These are phyloP conservation scores for Citropsis articulata DNA, from an alignment of 345 rosid species.

Conservation along the genomic window DNA sequence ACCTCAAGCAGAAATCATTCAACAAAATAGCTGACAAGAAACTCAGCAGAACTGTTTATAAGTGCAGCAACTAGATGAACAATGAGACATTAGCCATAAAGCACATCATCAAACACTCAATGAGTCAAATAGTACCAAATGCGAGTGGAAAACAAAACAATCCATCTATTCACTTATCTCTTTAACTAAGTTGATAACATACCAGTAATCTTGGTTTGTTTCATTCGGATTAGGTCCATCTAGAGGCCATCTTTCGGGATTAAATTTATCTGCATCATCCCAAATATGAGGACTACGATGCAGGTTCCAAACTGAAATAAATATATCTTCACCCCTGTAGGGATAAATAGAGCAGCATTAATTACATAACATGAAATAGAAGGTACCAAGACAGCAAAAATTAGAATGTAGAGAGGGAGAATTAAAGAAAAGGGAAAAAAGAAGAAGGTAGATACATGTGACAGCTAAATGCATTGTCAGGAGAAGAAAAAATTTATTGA, in stretches of 20 bases:
- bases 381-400: neutral
- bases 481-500: neutral
- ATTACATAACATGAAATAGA: neutral
- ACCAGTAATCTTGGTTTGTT: conserved; percentile 91
- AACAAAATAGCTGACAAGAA: neutral
- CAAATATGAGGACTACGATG: conserved; percentile 85
- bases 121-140: neutral
- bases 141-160: neutral
- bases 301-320: conserved; percentile 91
- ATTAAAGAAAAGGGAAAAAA: neutral
- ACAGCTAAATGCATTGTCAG: neutral
- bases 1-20: neutral
- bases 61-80: neutral
- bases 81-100: neutral
- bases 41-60: neutral
- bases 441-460: neutral
- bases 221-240: conserved; percentile 97
- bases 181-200: neutral
- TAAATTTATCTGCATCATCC: conserved; percentile 75
- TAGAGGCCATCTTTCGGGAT: conserved; percentile 96
- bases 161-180: neutral
- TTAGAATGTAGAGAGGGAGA: neutral
- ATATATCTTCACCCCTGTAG: conserved; percentile 81
- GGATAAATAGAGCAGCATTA: neutral
- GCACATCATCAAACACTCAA: neutral